Percentiles rank a stretch among this genome's conserved stretches.
These are phyloP conservation scores for Triadica sebifera DNA, from an alignment of 345 rosid species.

Conservation along the genomic window DNA sequence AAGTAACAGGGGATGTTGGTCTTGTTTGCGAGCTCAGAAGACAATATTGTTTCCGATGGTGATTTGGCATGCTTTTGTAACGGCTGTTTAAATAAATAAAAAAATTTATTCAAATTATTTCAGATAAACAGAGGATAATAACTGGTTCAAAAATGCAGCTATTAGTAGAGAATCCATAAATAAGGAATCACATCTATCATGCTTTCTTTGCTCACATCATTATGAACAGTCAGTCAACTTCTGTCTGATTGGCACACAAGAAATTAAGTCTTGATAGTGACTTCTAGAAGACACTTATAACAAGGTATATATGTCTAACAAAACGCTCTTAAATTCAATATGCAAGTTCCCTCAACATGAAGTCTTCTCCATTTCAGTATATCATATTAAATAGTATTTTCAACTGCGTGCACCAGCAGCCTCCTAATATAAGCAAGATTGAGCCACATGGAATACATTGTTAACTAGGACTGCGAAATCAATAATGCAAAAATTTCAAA, in stretches of 20 bases:
- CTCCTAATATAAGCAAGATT: not conserved
- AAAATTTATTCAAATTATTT: not conserved
- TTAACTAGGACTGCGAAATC: not conserved
- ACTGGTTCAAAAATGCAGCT: not conserved
- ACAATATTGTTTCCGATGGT: constrained; percentile 1
- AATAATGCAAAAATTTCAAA: not conserved
- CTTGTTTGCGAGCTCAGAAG: constrained; percentile 22
- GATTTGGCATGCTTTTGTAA: constrained; percentile 22
- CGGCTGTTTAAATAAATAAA: constrained; percentile 22
- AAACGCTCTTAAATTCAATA: no score
- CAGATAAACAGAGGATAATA: not conserved
- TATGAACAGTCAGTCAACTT: not conserved
- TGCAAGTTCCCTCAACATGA: no score
- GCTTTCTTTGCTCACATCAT: not conserved
- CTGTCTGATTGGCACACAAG: not conserved
- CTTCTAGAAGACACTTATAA: no score
- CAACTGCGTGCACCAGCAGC: no score
- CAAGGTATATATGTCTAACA: no score
- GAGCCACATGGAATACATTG: not conserved
- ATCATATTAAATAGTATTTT: no score
- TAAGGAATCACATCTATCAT: not conserved
- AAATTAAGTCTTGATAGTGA: no score
- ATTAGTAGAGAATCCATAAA: not conserved
- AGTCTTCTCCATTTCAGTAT: no score
- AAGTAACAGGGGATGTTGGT: constrained; percentile 27